These are phyloP conservation scores for Diplotaxis tenuifolia DNA, from an alignment of 345 rosid species.

Conservation along the genomic window DNA sequence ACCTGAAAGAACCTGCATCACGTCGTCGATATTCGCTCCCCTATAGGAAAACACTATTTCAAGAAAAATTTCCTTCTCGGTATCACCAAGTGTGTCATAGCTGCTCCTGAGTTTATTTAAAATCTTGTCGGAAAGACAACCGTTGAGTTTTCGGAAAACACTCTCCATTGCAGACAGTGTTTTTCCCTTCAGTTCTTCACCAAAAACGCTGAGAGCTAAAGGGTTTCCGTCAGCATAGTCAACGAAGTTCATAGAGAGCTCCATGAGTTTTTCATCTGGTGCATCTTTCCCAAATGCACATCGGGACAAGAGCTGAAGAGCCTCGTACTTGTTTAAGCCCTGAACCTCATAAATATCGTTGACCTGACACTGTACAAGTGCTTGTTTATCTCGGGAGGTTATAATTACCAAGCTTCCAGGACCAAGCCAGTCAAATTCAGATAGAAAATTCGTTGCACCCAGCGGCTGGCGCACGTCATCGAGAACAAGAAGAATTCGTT, in stretches of 20 bases:
- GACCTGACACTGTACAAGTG: neutral
- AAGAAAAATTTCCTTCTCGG: neutral
- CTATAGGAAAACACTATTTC: neutral
- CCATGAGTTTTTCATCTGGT: neutral
- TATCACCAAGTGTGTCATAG: neutral
- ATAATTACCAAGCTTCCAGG: constrained; percentile 17
- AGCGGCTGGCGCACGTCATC: constrained; percentile 7
- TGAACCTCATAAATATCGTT: neutral
- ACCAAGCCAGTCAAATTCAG: neutral
- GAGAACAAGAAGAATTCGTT: neutral
- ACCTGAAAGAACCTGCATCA: neutral
- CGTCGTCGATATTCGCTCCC: neutral
- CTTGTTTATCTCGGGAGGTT: constrained; percentile 13
- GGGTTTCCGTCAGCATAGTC: neutral
- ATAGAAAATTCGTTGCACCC: neutral
- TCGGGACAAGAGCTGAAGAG: neutral
- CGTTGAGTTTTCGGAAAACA: neutral
- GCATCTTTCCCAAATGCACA: neutral
- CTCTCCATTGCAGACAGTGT: neutral
- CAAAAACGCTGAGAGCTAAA: neutral
- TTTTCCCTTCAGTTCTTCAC: neutral
- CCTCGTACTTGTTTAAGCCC: neutral
- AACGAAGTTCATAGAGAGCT: neutral
- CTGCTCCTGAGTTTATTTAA: neutral
- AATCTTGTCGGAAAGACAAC: neutral